phyloP scores from a whole-genome alignment of 2,329 filamentous ascomycete species.

The Parascedosporium putredinis region DNA sequence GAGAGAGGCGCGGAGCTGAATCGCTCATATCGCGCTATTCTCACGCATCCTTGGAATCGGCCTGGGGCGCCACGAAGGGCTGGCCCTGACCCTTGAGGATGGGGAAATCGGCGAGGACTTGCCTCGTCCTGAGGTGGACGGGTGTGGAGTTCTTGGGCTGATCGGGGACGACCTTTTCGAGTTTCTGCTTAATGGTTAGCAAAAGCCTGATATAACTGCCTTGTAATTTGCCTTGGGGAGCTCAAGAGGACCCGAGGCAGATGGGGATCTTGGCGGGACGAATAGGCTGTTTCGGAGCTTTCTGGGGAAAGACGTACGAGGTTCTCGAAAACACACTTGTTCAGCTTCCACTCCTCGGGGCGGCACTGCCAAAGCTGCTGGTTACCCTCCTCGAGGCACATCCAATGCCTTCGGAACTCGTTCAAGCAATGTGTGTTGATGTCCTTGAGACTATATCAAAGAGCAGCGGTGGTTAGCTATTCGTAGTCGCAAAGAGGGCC shows the following conservation, averaged over 20 bases:
- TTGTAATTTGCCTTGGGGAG: no score
- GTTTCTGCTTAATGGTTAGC: constrained; percentile 41
- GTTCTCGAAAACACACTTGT: constrained; percentile 93
- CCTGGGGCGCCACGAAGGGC: constrained; percentile 27
- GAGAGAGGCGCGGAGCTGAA: no score
- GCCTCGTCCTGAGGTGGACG: constrained; percentile 59
- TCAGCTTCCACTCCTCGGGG: constrained; percentile 76
- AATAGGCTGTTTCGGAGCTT: not conserved
- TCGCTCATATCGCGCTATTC: not conserved
- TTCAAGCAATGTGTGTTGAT: constrained; percentile 90
- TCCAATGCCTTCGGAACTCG: constrained; percentile 89
- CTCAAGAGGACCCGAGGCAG: no score
- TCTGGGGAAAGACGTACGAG: constrained; percentile 52
- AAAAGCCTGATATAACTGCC: no score
- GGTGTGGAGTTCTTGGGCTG: constrained; percentile 59
- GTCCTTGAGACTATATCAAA: constrained; percentile 79
- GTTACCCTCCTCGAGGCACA: constrained; percentile 94
- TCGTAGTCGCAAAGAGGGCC: no score
- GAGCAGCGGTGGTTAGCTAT: no score
- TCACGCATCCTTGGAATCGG: constrained; percentile 20
- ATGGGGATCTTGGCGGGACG: no score
- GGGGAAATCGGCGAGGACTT: constrained; percentile 49
- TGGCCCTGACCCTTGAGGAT: constrained; percentile 31
- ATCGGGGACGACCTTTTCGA: constrained; percentile 72
- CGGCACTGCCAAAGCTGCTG: constrained; percentile 96